Evolutionary conservation across 2,329 filamentous ascomycete genomes (phyloP).

Genomic region (Penicillium sp.): DNA sequence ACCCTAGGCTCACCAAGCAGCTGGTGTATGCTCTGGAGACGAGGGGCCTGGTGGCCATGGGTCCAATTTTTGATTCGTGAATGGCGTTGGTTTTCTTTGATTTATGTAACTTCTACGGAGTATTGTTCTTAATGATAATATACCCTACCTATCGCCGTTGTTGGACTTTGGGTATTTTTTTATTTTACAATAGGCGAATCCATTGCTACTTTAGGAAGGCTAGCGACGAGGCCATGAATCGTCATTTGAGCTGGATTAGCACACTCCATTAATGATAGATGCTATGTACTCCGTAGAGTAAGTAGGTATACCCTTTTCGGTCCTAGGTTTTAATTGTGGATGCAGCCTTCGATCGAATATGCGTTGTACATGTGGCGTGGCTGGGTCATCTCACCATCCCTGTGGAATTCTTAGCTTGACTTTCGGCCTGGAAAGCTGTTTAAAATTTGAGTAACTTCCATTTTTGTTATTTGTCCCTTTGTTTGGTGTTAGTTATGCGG

Average conservation of each 20-base stretch:
- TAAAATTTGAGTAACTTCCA: background rate
- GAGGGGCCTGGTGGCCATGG: slow-evolving; percentile 63
- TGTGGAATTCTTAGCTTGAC: background rate
- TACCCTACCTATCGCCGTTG: background rate
- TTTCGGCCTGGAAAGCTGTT: background rate
- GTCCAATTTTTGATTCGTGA: slow-evolving; percentile 69
- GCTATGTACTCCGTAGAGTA: too few species aligned
- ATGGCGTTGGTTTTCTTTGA: background rate
- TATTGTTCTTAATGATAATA: background rate
- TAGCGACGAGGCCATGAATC: background rate
- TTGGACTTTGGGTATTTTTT: background rate
- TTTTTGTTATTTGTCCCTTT: background rate
- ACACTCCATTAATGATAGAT: background rate
- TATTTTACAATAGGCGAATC: background rate
- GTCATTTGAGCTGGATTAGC: background rate
- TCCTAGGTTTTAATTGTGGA: background rate
- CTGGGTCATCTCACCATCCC: background rate
- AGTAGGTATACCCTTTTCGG: background rate
- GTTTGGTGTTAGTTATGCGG: background rate
- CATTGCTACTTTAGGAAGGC: background rate
- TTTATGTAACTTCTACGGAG: background rate
- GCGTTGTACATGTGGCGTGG: background rate
- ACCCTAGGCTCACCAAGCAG: slow-evolving; percentile 62
- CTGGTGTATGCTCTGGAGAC: slow-evolving; percentile 67
- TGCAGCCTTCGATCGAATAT: background rate